phyloP scores from a whole-genome alignment of 1,284 basidiomycete genomes.

The Ceratobasidium papillatum region DNA sequence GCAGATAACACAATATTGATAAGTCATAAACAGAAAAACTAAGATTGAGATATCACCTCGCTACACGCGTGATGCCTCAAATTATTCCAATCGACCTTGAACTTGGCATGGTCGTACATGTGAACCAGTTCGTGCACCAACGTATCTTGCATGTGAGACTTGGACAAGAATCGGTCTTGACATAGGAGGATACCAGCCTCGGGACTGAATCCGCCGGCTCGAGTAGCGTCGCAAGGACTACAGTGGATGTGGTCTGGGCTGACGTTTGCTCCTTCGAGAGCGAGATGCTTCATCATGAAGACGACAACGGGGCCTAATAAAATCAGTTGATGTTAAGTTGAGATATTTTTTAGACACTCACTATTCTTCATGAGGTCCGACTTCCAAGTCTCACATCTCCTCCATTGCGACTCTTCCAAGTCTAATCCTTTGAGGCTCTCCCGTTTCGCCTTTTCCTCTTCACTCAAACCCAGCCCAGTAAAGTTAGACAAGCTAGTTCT shows the following conservation, averaged over 20 bases:
- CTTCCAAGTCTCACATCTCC: constrained; percentile 58
- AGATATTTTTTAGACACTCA: constrained; percentile 47
- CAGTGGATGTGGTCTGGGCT: constrained; percentile 77
- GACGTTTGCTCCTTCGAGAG: constrained; percentile 72
- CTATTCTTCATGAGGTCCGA: constrained; percentile 55
- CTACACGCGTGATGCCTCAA: constrained; percentile 94
- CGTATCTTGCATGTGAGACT: constrained; percentile 91
- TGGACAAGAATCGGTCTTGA: constrained; percentile 81
- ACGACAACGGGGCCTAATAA: constrained; percentile 78
- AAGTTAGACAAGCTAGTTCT: constrained; percentile 51
- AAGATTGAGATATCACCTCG: no score
- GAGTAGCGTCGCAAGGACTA: constrained; percentile 76
- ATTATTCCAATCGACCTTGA: constrained; percentile 92
- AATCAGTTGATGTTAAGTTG: not conserved
- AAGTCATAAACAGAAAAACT: no score
- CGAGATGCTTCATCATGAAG: constrained; percentile 89
- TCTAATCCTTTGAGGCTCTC: constrained; percentile 46
- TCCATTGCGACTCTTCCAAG: constrained; percentile 54
- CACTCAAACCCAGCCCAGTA: constrained; percentile 54
- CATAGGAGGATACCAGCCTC: constrained; percentile 83
- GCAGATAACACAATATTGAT: constrained; percentile 77
- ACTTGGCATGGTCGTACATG: constrained; percentile 93
- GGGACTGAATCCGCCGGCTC: constrained; percentile 85
- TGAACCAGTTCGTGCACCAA: constrained; percentile 95
- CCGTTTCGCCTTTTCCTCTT: constrained; percentile 49